Base-by-base conservation (phyloP, 805 yeast species). In the Wickerhamiella sergipiensis region DNA sequence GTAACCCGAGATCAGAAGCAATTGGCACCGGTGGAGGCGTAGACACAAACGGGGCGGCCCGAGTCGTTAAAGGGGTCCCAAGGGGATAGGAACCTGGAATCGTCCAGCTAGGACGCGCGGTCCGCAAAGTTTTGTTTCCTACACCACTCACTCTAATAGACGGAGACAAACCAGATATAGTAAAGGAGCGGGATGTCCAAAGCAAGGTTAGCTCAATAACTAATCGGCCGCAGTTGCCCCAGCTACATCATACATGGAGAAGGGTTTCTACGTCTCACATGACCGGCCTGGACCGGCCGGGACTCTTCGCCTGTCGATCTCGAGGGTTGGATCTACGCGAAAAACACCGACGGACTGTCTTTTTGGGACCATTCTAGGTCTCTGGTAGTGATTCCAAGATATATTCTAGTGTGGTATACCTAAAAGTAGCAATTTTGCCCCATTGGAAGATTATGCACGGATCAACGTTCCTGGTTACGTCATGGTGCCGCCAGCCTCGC, bases 1-100 rank as follows among this genome's bases (percentile, higher is more conserved):
- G 53, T 24, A 57, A 50, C 17, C 46, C 46, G 2, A 48, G 40
- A 13, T 36, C 40, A 5, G 40, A 36, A 6, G 40, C 15, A 3
- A 29, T 12, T 3, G 33, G 33, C 3, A 3, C 9, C 33, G 12
- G 12, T 9, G 33, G 15, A 6, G 33, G 33, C 15, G 33, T 12
- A 12, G 33, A 6, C 33, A 29, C 33, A 12, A 29, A 29, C 15
- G 33, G 33, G 15, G 15, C 33, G 3, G 33, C 33, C 33, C 33
- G 12, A 3, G 12, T 12, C 33, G 15, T 29, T 12, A 29, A 29
- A 12, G 12, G 15, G 15, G 4, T 29, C 3, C 33, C 33, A 9
- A 29, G 33, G 15, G 33, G 33, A 12, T 9, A 29, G 33, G 33
- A 29, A 3, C 33, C 33, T 3, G 33, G 33, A 12, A 29, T 29